Evolutionary conservation across 1,139 yeast genomes (phyloP), one percentile per base, ranked within the genome.

Genomic region (Saccharomyces hybrid): DNA sequence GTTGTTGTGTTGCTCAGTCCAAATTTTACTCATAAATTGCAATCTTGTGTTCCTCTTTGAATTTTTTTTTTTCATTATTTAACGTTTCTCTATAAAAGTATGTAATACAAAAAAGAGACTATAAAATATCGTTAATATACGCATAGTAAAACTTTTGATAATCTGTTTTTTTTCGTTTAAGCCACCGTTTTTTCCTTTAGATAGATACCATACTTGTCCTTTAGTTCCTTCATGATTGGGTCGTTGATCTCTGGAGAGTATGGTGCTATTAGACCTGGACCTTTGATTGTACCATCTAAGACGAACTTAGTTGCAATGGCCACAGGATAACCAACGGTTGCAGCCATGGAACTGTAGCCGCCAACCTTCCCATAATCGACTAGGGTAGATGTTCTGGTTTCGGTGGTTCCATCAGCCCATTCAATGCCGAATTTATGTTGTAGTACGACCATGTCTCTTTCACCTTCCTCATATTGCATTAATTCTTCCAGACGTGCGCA

Each of bases 261-360:
- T 69, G 99, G 99, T 55, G 98, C 98, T 65, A 86, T 80, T 70
- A 93, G 80, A 65, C 99, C 99, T 52, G 89, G 86, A 59, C 78
- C 79, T 67, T 79, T 78, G 70, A 89, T 86, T 60, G 86, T 82
- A 60, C 97, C 97, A 63, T 86, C 81, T 67, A 93, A 80, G 62
- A 93, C 88, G 74, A 88, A 87, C 76, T 84, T 84, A 60, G 86
- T 80, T 46, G 98, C 99, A 72, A 93, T 96, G 57, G 97, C 97
- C 75, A 97, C 93, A 63, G 99, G 99, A 62, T 90, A 93, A 78
- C 99, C 99, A 56, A 93, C 99, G 64, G 89, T 81, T 73, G 93
- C 91, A 64, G 99, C 99, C 99, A 93, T 93, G 51, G 98, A 91
- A 48, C 97, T 87, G 82, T 91, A 93, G 56, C 98, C 97, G 57